A percentile compares a stretch with the other conserved stretches of the same genome.
Conservation (phyloP, 148 eudicot genomes). For the Nepenthes mirabilis region DNA sequence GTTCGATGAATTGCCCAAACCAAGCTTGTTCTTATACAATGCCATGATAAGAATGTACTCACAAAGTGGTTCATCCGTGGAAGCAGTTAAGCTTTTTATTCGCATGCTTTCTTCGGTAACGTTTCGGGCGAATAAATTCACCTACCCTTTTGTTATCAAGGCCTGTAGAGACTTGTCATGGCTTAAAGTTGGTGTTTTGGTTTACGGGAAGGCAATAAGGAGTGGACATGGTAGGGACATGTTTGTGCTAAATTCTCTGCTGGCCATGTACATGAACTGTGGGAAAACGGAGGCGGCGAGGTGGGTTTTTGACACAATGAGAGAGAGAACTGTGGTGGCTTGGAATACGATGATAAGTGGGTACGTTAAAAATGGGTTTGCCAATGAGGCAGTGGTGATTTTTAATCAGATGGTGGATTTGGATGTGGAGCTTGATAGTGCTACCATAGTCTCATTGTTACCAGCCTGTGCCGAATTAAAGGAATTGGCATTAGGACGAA, state of each 20-base stretch:
- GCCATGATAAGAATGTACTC: constrained; percentile 34
- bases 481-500: constrained; percentile 30
- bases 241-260: constrained; percentile 39
- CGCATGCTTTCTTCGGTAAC: constrained; percentile 21
- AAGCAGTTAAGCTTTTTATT: constrained; percentile 26
- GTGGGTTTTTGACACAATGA: constrained; percentile 32
- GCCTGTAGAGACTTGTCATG: constrained; percentile 36
- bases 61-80: constrained; percentile 14
- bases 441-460: constrained; percentile 40
- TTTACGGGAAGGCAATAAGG: constrained; percentile 38
- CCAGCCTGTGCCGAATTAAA: constrained; percentile 42
- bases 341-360: constrained; percentile 73
- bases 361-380: constrained; percentile 28
- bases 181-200: constrained; percentile 26
- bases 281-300: constrained; percentile 32
- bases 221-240: constrained; percentile 22
- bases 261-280: constrained; percentile 63
- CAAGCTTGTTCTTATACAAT: constrained; percentile 21
- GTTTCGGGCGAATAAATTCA: constrained; percentile 20
- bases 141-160: constrained; percentile 54
- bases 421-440: constrained; percentile 25
- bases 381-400: constrained; percentile 23
- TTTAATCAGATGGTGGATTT: constrained; percentile 33
- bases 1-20: constrained; percentile 40
- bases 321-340: constrained; percentile 28